phyloP scores from a whole-genome alignment of 352 stramenopile genomes.

The Globisporangium acanthophoron region DNA sequence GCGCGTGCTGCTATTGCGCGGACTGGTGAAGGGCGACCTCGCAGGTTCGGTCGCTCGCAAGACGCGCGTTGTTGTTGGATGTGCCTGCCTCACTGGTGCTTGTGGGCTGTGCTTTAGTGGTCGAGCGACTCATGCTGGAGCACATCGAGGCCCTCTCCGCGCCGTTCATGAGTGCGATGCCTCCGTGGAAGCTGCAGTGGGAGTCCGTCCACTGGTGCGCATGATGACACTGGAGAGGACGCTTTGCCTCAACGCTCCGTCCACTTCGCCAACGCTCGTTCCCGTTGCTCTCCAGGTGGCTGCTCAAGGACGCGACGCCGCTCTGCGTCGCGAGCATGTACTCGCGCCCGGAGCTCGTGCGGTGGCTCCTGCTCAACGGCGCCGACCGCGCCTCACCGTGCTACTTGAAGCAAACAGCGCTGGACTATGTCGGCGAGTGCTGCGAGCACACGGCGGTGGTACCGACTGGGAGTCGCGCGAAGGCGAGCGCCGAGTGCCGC shows the following conservation, averaged over 20 bases:
- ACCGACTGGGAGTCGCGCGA: neutral
- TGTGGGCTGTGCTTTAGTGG: slow-evolving; percentile 12
- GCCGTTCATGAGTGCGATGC: slow-evolving; percentile 51
- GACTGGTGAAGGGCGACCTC: slow-evolving; percentile 9
- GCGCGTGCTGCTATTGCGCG: slow-evolving; percentile 13
- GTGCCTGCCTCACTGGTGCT: neutral
- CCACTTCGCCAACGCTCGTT: neutral
- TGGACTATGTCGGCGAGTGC: slow-evolving; percentile 56
- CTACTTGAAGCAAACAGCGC: slow-evolving; percentile 44
- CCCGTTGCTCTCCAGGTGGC: slow-evolving; percentile 33
- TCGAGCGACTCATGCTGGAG: slow-evolving; percentile 23
- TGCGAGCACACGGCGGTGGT: slow-evolving; percentile 22
- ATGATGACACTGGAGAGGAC: neutral
- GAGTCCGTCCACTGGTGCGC: slow-evolving; percentile 57
- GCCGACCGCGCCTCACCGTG: slow-evolving; percentile 43
- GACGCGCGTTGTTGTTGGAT: too few relatives aligned
- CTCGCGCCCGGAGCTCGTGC: slow-evolving; percentile 41
- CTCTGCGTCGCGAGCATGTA: slow-evolving; percentile 63
- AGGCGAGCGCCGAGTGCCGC: slow-evolving; percentile 35
- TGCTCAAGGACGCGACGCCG: slow-evolving; percentile 53
- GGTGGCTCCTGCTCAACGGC: slow-evolving; percentile 51
- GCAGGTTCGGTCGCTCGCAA: neutral
- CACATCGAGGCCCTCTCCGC: slow-evolving; percentile 48
- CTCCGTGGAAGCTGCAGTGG: slow-evolving; percentile 53
- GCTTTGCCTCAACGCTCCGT: neutral